Evolutionary conservation across 352 stramenopile species (phyloP).

Genomic region (Achlya hypogyna): DNA sequence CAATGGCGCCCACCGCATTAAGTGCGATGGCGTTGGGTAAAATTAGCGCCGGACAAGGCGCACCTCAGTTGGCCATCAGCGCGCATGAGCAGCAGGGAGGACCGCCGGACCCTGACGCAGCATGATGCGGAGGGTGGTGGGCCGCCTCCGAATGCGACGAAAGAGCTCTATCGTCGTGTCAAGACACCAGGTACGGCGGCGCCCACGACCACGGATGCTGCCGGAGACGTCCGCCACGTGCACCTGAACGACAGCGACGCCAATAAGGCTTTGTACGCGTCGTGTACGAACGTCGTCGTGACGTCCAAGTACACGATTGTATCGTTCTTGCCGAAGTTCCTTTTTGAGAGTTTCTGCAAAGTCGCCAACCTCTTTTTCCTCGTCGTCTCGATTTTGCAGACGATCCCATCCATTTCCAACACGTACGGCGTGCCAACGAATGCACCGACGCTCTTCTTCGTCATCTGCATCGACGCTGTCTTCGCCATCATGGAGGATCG

Average conservation of each 20-base stretch:
- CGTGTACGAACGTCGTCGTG: constrained; percentile 73
- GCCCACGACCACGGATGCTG: not conserved
- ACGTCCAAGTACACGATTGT: constrained; percentile 87
- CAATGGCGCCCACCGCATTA: not conserved
- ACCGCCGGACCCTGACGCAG: not conserved
- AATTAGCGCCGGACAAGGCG: not conserved
- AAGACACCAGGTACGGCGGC: not conserved
- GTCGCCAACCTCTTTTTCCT: constrained; percentile 93
- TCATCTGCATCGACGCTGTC: constrained; percentile 85
- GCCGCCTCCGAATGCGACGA: not conserved
- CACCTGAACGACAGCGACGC: constrained; percentile 61
- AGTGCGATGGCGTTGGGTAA: not conserved
- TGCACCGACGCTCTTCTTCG: constrained; percentile 74
- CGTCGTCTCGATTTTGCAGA: constrained; percentile 84
- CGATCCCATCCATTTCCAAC: constrained; percentile 71
- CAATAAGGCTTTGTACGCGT: constrained; percentile 52
- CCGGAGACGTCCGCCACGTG: constrained; percentile 33
- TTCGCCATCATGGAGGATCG: constrained; percentile 85
- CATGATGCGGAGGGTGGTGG: not conserved
- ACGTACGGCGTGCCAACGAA: constrained; percentile 76
- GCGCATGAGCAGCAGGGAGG: not conserved
- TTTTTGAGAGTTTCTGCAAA: constrained; percentile 83
- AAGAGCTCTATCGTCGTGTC: not conserved
- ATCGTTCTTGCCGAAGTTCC: constrained; percentile 83
- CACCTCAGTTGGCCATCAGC: not conserved